These are phyloP conservation scores for Clonostachys chloroleuca DNA, from an alignment of 2,329 filamentous ascomycete genomes.

Conservation along the genomic window DNA sequence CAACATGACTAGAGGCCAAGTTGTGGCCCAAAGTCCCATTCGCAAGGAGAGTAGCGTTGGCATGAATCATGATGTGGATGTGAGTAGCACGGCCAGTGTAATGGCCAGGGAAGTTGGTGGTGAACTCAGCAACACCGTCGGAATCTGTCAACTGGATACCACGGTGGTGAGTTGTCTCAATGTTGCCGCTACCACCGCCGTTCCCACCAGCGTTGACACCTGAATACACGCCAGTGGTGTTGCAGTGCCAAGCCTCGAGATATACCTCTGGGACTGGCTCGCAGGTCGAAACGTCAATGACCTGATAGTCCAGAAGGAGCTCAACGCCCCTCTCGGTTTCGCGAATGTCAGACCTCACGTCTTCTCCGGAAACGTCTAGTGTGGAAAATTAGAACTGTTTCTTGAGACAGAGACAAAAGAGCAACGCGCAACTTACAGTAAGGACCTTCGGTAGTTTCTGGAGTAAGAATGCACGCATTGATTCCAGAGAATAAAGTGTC, in stretches of 20 bases:
- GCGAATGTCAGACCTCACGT: slow-evolving; percentile 11
- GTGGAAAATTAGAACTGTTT: too few species aligned
- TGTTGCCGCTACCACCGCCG: slow-evolving; percentile 35
- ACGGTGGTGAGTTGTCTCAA: slow-evolving; percentile 23
- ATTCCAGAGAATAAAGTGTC: slow-evolving; percentile 9
- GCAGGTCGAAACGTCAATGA: slow-evolving; percentile 35
- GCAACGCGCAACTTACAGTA: too few species aligned
- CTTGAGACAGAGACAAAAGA: too few species aligned
- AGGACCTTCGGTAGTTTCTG: too few species aligned
- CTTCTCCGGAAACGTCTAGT: too few species aligned
- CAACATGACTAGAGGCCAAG: slow-evolving; percentile 48
- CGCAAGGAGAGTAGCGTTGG: slow-evolving; percentile 20
- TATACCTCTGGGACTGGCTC: slow-evolving; percentile 28
- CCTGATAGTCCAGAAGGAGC: slow-evolving; percentile 33
- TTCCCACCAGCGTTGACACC: slow-evolving; percentile 27
- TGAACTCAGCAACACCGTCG: slow-evolving; percentile 36
- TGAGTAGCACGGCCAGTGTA: slow-evolving; percentile 40
- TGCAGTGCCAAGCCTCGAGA: slow-evolving; percentile 38
- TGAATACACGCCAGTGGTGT: slow-evolving; percentile 37
- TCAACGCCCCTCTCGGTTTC: slow-evolving; percentile 33
- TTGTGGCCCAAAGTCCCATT: slow-evolving; percentile 26
- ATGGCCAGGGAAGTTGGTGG: slow-evolving; percentile 37
- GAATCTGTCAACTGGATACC: slow-evolving; percentile 30
- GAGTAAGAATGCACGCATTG: too few species aligned
- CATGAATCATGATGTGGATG: slow-evolving; percentile 36